These are phyloP conservation scores for Viridothelium virens DNA, from an alignment of 495 filamentous ascomycete genomes.

Conservation along the genomic window DNA sequence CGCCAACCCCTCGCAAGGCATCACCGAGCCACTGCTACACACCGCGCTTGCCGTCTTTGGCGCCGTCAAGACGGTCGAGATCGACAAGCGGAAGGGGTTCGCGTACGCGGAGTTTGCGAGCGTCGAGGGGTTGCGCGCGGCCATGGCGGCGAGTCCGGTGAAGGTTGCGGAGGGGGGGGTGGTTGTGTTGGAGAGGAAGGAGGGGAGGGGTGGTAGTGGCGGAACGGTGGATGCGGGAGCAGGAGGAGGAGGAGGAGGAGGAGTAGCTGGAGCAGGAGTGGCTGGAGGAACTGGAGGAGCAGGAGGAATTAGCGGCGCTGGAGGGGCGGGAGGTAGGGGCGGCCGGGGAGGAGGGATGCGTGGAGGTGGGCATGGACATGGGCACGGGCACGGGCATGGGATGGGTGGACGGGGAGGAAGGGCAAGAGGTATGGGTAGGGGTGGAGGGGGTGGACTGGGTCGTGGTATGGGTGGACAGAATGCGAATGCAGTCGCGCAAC, in stretches of 20 bases:
- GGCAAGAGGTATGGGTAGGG: background rate
- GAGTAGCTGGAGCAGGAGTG: slow-evolving; percentile 21
- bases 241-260: slow-evolving; percentile 13
- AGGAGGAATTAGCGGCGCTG: slow-evolving; percentile 17
- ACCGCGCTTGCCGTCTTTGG: slow-evolving; percentile 65
- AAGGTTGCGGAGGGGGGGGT: slow-evolving; percentile 70
- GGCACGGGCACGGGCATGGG: background rate
- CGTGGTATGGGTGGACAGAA: no score
- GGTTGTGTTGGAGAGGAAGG: slow-evolving; percentile 76
- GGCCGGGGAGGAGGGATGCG: slow-evolving; percentile 18
- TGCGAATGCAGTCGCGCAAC: background rate
- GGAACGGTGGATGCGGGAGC: slow-evolving; percentile 1
- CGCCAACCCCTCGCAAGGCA: slow-evolving; percentile 82
- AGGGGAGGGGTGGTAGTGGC: slow-evolving; percentile 29
- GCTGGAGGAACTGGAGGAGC: no score
- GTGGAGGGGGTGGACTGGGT: background rate
- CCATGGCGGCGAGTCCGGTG: slow-evolving; percentile 72
- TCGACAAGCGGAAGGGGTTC: slow-evolving; percentile 88
- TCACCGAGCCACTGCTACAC: slow-evolving; percentile 70
- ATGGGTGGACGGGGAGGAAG: background rate
- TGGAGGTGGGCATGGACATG: background rate
- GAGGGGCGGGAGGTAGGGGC: slow-evolving; percentile 13
- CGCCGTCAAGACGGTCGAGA: slow-evolving; percentile 66
- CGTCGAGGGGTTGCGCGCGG: slow-evolving; percentile 60
- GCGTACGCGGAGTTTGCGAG: slow-evolving; percentile 81